Evolutionary conservation across 306 rosid species (phyloP), one percentile per base, ranked within the genome.

Genomic region (Sicyos edulis): DNA sequence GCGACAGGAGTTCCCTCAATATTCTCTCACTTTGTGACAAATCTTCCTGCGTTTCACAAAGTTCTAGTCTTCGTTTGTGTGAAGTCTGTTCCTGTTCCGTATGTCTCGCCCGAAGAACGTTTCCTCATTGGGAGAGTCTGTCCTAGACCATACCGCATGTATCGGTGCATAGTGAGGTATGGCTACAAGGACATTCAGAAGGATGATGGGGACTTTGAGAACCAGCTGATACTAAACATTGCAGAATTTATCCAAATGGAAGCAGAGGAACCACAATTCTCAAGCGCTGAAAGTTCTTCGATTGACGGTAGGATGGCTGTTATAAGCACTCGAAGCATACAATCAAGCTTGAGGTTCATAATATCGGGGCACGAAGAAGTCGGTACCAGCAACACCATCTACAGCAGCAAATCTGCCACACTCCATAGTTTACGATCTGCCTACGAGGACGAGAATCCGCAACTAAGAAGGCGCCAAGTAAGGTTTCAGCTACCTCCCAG

Each of bases 1-100:
- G 92, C 96, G 12, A 81, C 95, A 2, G 96, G 96, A 71, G 85
- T 91, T 50, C 96, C 96, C 12, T 82, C 95, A 49, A 91, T 91
- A 86, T 91, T 91, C 74, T 88, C 96, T 66, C 96, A 91, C 85
- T 91, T 91, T 62, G 95, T 91, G 11, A 91, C 96, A 55, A 91
- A 91, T 74, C 95, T 91, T 66, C 96, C 96, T 45, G 96, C 96
- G 4, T 91, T 91, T 79, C 96, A 91, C 86, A 83, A 83, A 8
- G 96, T 91, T 66, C 68, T 91, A 61, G 92, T 88, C 73, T 91
- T 91, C 69, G 92, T 91, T 59, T 91, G 96, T 69, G 86, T 91
- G 37, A 91, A 91, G 73, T 91, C 96, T 72, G 96, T 91, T 37
- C 95, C 90, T 24, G 92, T 91, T 72, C 96, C 96, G 9, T 81